Evolutionary conservation across 2,329 filamentous ascomycete species (phyloP).

Genomic region (Neurospora sp.): DNA sequence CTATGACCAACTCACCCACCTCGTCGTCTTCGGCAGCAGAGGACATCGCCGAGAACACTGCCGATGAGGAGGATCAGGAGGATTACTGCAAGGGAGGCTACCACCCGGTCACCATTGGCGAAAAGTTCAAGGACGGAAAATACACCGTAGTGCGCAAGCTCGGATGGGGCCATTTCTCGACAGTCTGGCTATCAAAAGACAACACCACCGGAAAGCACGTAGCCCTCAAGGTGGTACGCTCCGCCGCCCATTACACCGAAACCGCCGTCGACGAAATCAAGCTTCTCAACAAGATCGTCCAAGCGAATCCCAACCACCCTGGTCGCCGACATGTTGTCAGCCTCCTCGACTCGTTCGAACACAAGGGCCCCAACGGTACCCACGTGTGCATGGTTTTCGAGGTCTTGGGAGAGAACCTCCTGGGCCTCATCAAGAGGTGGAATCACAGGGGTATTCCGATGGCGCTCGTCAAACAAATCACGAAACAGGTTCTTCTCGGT

Average conservation of each 20-base stretch:
- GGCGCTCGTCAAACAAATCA: constrained; percentile 95
- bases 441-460: constrained; percentile 96
- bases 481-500: constrained; percentile 91
- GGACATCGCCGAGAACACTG: constrained; percentile 81
- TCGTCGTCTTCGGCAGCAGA: constrained; percentile 63
- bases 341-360: constrained; percentile 91
- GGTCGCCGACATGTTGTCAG: constrained; percentile 93
- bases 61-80: constrained; percentile 96
- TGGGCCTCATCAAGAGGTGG: constrained; percentile 96
- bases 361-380: constrained; percentile 90
- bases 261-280: constrained; percentile 99
- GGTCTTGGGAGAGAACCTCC: constrained; percentile 86
- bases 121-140: constrained; percentile 94
- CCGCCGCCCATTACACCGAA: constrained; percentile 96
- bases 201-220: constrained; percentile 88
- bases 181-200: constrained; percentile 77
- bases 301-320: constrained; percentile 88
- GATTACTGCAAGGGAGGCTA: constrained; percentile 99
- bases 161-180: constrained; percentile 99
- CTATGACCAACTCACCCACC: constrained; percentile 63
- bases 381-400: constrained; percentile 99
- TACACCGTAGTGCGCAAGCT: constrained; percentile 95
- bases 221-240: constrained; percentile 93
- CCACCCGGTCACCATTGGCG: constrained; percentile 87
- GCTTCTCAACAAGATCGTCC: constrained; percentile 89